Evolutionary conservation across 345 rosid genomes (phyloP).

Genomic region (Rubroshorea leprosula): DNA sequence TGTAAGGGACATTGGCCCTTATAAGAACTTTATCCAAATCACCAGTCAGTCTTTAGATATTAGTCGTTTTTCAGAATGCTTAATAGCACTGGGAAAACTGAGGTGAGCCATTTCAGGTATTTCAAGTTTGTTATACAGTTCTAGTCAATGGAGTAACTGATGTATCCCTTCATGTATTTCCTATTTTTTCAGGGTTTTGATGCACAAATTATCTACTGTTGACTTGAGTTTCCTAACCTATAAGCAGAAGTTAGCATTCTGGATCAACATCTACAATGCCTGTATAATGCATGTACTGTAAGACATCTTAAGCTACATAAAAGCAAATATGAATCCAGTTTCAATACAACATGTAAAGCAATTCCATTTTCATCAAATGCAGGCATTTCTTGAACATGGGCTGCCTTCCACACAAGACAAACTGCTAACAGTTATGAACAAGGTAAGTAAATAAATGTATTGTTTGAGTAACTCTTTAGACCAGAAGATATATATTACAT

Average conservation of each 20-base stretch:
- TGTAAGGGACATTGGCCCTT: slow-evolving; percentile 65
- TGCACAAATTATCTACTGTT: slow-evolving; percentile 52
- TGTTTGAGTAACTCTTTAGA: background rate
- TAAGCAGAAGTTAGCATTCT: slow-evolving; percentile 93
- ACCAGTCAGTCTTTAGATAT: slow-evolving; percentile 48
- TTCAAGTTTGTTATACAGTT: background rate
- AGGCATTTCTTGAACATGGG: slow-evolving; percentile 91
- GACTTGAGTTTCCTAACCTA: slow-evolving; percentile 69
- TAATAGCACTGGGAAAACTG: slow-evolving; percentile 38
- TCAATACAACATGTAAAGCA: slow-evolving; percentile 7
- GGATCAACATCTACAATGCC: slow-evolving; percentile 87
- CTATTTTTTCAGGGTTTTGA: slow-evolving; percentile 44
- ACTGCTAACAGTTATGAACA: slow-evolving; percentile 73
- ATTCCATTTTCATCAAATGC: slow-evolving; percentile 13
- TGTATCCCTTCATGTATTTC: slow-evolving; percentile 1
- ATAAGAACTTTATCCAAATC: slow-evolving; percentile 74
- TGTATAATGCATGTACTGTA: slow-evolving; percentile 88
- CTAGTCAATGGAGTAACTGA: background rate
- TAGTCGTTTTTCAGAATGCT: slow-evolving; percentile 32
- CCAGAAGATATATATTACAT: background rate
- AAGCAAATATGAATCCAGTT: slow-evolving; percentile 6
- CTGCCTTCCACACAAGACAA: slow-evolving; percentile 76
- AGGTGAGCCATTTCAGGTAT: slow-evolving; percentile 32
- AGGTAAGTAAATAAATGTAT: slow-evolving; percentile 31
- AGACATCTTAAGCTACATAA: slow-evolving; percentile 28